Conservation (phyloP, 352 stramenopile species). For the Pythium vanterpoolii region DNA sequence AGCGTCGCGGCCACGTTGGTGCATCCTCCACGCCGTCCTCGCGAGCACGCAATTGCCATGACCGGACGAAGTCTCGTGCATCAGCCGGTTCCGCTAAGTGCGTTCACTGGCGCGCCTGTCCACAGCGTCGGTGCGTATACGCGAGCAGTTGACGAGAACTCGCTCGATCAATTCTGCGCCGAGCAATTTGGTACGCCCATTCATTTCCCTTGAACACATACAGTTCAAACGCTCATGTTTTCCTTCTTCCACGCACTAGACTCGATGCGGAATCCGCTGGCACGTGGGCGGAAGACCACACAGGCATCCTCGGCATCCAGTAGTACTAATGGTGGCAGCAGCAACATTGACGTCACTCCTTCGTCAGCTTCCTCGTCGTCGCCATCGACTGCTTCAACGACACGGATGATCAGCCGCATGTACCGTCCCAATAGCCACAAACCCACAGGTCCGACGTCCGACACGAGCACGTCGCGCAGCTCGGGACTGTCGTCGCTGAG, state of each 20-base stretch:
- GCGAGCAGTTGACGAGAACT: neutral
- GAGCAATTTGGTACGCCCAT: constrained; percentile 3
- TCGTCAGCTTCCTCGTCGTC: constrained; percentile 17
- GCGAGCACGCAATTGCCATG: constrained; percentile 18
- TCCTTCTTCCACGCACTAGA: constrained; percentile 3
- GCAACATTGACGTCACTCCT: constrained; percentile 30
- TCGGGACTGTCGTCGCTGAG: constrained; percentile 43
- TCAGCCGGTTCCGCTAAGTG: neutral
- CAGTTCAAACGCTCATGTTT: neutral
- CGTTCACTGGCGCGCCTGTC: neutral
- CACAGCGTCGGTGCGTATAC: neutral
- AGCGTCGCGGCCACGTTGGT: neutral
- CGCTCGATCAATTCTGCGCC: neutral
- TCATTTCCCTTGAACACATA: neutral
- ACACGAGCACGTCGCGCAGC: constrained; percentile 21
- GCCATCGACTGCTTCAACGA: too few species aligned
- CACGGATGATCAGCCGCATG: constrained; percentile 30
- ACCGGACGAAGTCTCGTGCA: constrained; percentile 18
- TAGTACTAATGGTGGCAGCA: neutral
- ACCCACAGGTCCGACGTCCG: constrained; percentile 18
- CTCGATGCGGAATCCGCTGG: constrained; percentile 37
- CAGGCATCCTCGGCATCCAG: neutral
- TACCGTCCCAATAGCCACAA: constrained; percentile 31
- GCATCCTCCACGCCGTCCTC: neutral
- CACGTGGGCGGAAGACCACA: constrained; percentile 28